Evolutionary conservation across 148 eudicot genomes (phyloP), one percentile per base, ranked within the genome.

Genomic region (Amaranthus cruentus): DNA sequence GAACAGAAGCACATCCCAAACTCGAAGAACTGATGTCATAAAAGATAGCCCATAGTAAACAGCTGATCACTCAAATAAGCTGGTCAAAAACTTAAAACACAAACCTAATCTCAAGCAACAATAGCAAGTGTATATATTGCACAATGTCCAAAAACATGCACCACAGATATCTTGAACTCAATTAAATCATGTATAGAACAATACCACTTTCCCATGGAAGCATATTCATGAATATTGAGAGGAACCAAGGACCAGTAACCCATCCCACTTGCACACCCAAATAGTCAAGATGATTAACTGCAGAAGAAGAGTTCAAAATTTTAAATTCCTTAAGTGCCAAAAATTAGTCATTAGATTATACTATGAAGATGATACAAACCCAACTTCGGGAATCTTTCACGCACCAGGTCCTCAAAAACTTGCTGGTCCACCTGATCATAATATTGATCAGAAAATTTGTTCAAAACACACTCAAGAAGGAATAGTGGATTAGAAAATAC

Each of bases 121-220:
- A 78, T 6, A 50, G 7, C 21, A 42, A 72, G 53, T 59, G 62
- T 65, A 53, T 14, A 53, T 51, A 55, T 46, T 56, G 46, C 47
- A 66, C 21, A 66, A 9, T 18, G 4, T 58, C 47, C 54, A 54
- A 53, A 46, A 55, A 42, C 62, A 60, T 68, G 66, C 53, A 74
- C 47, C 73, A 75, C 38, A 67, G 47, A 66, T 44, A 10, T 43
- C 21, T 7, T 46, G 46, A 13, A 77, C 48, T 64, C 12, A 47
- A 47, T 62, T 52, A 76, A 71, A 62, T 58, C 76, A 75, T 76
- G 74, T 63, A 80, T 81, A 80, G 88, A 87, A 84, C 82, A 96
- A 84, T 81, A 95, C 99, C 99, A 83, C 94, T 95, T 95, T 95
- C 99, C 99, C 99, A 95, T 78, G 99, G 99, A 82, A 95, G 92